phyloP scores from a whole-genome alignment of 306 rosid genomes.

The Cicer pinnatifidum region DNA sequence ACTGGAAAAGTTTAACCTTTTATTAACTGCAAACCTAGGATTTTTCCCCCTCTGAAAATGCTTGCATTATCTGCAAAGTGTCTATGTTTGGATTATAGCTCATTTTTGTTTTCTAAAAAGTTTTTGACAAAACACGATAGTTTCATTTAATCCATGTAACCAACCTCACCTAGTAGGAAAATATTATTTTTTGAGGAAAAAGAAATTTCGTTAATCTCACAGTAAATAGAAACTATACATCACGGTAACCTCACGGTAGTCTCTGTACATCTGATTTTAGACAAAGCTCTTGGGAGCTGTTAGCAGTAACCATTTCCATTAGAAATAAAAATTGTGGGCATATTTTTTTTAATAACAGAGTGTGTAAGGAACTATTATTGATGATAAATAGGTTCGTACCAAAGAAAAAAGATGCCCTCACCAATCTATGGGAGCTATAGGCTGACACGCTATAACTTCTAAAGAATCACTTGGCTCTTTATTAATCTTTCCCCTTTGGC shows the following conservation, averaged over 20 bases:
- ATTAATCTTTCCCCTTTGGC: not conserved
- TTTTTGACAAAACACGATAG: not conserved
- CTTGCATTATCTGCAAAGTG: constrained; percentile 8
- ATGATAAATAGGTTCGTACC: constrained; percentile 4
- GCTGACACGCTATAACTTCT: not conserved
- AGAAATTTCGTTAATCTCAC: no score
- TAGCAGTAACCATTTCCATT: constrained; percentile 18
- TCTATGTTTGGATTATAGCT: constrained; percentile 7
- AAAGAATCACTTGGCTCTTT: not conserved
- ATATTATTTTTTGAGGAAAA: not conserved
- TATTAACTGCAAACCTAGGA: constrained; percentile 18
- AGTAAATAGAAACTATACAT: no score
- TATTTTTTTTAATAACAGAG: constrained; percentile 11
- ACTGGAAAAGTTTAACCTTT: constrained; percentile 7
- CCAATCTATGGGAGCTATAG: constrained; percentile 14
- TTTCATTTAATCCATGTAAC: constrained; percentile 13
- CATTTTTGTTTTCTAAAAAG: constrained; percentile 19
- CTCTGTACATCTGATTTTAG: not conserved
- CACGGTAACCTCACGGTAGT: no score
- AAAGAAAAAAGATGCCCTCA: not conserved
- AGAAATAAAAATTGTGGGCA: constrained; percentile 11
- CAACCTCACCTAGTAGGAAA: not conserved
- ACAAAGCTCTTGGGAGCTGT: constrained; percentile 29
- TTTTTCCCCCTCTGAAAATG: not conserved
- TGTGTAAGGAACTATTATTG: not conserved